A percentile compares a stretch with the other conserved stretches of the same genome.
Conservation (phyloP, 2,329 filamentous ascomycete species). For the Leptosphaerulina australis region DNA sequence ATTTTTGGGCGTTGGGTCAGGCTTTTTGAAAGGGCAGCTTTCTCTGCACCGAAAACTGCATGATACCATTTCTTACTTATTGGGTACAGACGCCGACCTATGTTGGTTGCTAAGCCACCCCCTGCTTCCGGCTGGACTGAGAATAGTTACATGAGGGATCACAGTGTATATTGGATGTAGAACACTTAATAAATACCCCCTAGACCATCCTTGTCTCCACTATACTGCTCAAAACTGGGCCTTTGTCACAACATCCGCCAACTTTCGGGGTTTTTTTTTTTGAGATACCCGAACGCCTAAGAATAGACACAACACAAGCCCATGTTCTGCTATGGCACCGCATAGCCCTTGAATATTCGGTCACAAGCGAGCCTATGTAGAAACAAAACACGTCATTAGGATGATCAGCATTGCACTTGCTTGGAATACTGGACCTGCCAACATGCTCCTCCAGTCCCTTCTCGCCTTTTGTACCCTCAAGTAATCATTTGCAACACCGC, state of each 20-base stretch:
- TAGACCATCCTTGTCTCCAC: not conserved
- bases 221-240: no score
- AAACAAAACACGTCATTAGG: no score
- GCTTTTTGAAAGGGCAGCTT: not conserved
- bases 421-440: not conserved
- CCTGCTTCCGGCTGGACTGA: not conserved
- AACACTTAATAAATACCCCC: not conserved
- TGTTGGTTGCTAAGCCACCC: not conserved
- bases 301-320: no score
- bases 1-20: conserved; percentile 13
- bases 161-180: not conserved
- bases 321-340: no score
- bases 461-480: not conserved
- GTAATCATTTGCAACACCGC: not conserved
- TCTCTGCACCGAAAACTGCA: not conserved
- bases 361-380: no score
- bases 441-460: not conserved
- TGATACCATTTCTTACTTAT: conserved; percentile 10
- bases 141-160: not conserved
- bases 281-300: no score
- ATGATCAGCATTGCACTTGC: no score
- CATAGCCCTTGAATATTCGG: no score
- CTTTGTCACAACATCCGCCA: no score
- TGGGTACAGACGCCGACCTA: not conserved
- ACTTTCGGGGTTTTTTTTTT: no score